A percentile compares a stretch with the other conserved stretches of the same genome.
Conservation (phyloP, 2,329 filamentous ascomycete species). For the Fusarium verticillioides region DNA sequence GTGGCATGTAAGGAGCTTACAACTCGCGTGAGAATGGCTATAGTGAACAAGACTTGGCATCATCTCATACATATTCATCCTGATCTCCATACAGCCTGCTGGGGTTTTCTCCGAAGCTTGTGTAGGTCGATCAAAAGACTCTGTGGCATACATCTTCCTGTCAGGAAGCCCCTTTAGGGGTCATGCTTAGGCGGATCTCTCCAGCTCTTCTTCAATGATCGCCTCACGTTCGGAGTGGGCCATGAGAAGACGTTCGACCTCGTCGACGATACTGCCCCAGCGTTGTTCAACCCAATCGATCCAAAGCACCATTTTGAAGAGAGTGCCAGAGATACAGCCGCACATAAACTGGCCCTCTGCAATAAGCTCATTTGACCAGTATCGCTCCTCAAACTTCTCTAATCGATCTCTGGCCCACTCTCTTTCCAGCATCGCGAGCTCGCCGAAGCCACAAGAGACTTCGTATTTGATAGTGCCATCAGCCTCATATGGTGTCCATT, state of each 20-base stretch:
- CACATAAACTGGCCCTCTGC: not conserved
- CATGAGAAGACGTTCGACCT: not conserved
- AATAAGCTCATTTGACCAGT: not conserved
- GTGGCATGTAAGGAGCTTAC: not conserved
- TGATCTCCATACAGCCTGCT: not conserved
- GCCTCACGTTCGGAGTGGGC: not conserved
- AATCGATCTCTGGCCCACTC: not conserved
- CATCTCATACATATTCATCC: not conserved
- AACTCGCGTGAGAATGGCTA: not conserved
- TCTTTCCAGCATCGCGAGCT: not conserved
- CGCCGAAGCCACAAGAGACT: not conserved
- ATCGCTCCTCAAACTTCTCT: not conserved
- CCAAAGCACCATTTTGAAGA: not conserved
- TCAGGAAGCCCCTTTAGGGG: not conserved
- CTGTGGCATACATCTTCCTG: not conserved
- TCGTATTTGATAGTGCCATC: not conserved
- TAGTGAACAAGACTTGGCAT: not conserved
- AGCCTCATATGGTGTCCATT: not conserved
- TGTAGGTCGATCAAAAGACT: not conserved
- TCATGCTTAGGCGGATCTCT: not conserved
- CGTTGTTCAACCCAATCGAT: not conserved
- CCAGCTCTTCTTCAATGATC: not conserved
- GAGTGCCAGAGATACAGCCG: not conserved
- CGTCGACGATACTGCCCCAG: not conserved
- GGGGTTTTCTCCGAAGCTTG: not conserved